These are phyloP conservation scores for Maudiozyma pseudohumilis DNA, from an alignment of 805 yeast species.

Conservation along the genomic window DNA sequence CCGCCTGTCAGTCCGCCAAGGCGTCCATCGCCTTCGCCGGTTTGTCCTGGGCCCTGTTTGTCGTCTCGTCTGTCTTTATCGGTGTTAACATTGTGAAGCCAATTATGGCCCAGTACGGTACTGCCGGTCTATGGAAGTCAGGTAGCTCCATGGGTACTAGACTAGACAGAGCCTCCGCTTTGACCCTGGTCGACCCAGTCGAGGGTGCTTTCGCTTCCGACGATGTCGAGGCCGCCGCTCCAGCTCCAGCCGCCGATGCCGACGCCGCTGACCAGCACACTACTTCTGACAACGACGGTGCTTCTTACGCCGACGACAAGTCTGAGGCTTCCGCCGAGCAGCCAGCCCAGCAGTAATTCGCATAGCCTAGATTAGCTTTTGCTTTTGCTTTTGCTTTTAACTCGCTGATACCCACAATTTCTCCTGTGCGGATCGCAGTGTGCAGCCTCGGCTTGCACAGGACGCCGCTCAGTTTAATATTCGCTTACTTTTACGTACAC, in stretches of 20 bases:
- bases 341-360: not conserved
- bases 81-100: constrained; percentile 26
- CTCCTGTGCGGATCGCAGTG: no score
- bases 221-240: constrained; percentile 7
- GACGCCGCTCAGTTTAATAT: no score
- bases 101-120: constrained; percentile 12
- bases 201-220: not conserved
- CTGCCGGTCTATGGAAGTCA: constrained; percentile 16
- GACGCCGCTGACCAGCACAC: constrained; percentile 7
- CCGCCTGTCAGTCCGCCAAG: constrained; percentile 25
- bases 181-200: constrained; percentile 12
- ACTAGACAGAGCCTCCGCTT: constrained; percentile 18
- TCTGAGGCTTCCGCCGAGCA: constrained; percentile 2
- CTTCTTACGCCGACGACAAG: constrained; percentile 8
- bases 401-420: not conserved
- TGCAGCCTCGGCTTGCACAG: no score
- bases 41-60: constrained; percentile 21
- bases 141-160: constrained; percentile 13
- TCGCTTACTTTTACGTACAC: no score
- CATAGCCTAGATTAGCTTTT: not conserved
- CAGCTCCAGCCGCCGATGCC: not conserved
- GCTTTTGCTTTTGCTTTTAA: not conserved
- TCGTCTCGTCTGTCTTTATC: constrained; percentile 19
- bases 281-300: constrained; percentile 6
- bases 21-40: constrained; percentile 30